phyloP scores from a whole-genome alignment of 257 asterid genomes.

The Nicotiana undulata region DNA sequence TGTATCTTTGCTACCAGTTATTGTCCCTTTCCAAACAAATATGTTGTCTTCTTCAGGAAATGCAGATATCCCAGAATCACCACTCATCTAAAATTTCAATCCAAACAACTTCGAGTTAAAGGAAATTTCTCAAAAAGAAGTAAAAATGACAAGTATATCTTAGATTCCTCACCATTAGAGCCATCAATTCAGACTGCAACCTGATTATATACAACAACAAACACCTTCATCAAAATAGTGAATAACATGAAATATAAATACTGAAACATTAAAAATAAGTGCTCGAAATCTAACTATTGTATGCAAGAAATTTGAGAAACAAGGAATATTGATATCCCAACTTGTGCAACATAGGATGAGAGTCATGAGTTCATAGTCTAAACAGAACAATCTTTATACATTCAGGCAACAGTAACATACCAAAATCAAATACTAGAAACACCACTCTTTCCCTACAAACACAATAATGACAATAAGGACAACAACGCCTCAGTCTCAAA shows the following conservation, averaged over 20 bases:
- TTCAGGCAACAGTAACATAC: too few relatives aligned
- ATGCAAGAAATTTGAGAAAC: too few relatives aligned
- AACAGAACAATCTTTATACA: too few relatives aligned
- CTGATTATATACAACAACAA: constrained; percentile 28
- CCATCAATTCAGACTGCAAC: constrained; percentile 93
- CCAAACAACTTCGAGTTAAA: background rate
- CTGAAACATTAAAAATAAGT: background rate
- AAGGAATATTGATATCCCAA: too few relatives aligned
- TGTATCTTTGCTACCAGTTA: constrained; percentile 80
- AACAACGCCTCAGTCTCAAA: too few relatives aligned
- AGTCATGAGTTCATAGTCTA: too few relatives aligned
- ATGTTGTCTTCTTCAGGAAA: constrained; percentile 97
- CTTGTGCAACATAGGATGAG: too few relatives aligned
- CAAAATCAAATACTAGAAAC: too few relatives aligned
- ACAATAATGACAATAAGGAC: too few relatives aligned
- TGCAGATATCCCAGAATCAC: constrained; percentile 84
- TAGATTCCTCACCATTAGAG: constrained; percentile 66
- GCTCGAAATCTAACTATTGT: background rate
- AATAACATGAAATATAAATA: background rate
- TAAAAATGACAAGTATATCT: background rate
- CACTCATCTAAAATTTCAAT: constrained; percentile 54
- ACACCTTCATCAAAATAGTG: background rate
- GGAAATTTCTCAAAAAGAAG: background rate
- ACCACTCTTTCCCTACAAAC: too few relatives aligned
- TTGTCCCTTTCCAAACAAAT: constrained; percentile 91